A percentile compares a stretch with the other conserved stretches of the same genome.
Conservation (phyloP, 208 protist genomes). For the Borovskyia barvae region DNA sequence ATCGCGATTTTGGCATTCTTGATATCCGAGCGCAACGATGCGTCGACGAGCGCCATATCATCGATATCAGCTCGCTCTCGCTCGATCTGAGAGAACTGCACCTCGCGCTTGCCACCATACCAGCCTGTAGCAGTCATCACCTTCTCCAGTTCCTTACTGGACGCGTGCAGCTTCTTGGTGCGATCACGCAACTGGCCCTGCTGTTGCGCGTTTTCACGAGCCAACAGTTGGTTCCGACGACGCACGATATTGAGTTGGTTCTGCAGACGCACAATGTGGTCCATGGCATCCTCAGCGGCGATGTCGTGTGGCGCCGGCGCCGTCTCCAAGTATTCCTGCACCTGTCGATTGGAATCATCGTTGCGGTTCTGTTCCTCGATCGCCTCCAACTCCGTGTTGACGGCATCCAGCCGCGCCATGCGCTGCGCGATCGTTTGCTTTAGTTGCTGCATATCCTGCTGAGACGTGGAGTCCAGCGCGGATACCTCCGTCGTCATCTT, state of each 20-base stretch:
- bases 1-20: conserved; percentile 49
- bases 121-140: conserved; percentile 71
- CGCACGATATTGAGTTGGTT: conserved; percentile 86
- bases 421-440: conserved; percentile 56
- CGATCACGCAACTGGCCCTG: conserved; percentile 58
- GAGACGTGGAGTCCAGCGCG: conserved; percentile 23
- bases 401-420: conserved; percentile 39
- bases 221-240: conserved; percentile 77
- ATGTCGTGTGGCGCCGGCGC: conserved; percentile 44
- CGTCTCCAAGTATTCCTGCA: conserved; percentile 57
- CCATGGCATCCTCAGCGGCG: conserved; percentile 80
- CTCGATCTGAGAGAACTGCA: conserved; percentile 31
- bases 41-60: conserved; percentile 67
- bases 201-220: conserved; percentile 66
- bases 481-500: too few relatives aligned
- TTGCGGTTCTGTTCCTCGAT: conserved; percentile 72
- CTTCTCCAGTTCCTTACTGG: conserved; percentile 36
- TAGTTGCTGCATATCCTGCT: conserved; percentile 61
- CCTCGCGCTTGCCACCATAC: conserved; percentile 48
- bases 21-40: conserved; percentile 54
- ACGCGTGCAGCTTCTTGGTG: conserved; percentile 44
- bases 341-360: conserved; percentile 65
- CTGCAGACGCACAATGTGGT: conserved; percentile 78
- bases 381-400: conserved; percentile 37
- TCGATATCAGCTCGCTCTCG: conserved; percentile 37